Evolutionary conservation across 2,329 filamentous ascomycete species (phyloP), one percentile per base, ranked within the genome.

Genomic region (Sphaerulina vaccinii): DNA sequence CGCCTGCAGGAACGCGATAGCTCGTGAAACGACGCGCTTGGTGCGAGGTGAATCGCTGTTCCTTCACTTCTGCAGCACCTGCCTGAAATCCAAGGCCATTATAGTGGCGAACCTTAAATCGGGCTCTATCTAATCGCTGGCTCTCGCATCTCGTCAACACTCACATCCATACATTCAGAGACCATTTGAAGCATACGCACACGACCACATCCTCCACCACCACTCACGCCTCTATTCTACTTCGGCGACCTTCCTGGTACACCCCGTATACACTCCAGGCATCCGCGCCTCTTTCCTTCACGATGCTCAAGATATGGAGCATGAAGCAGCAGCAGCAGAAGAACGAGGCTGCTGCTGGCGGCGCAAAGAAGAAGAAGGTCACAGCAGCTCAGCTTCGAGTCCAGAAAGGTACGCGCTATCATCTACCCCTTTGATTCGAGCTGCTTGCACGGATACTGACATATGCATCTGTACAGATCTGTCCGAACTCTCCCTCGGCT

Each of bases 301-400:
- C 78, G 69, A 97, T 97, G 93, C 81, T 96, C 80, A 97, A 97
- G 79, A 96, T 97, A 79, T 97, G 92, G 93, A 95, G 90, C 66
- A 96, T 97, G 92, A 73, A 67, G 74, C 93, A 96, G 75, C 88
- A 96, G 79, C 90, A 96, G 79, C 90, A 96, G 75, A 88, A 95
- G 75, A 91, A 89, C 66, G 89, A 91, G 62, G 89, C 91, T 66
- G 90, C 88, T 52, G 85, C 83, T 38, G 82, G 85, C 16, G 60
- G 59, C 13, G 82, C 84, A 49, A 96, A 90, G 78, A 97, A 96
- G 82, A 97, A 96, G 83, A 97, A 96, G 79, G 91, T 99, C 60
- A 97, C 93, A 18, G 90, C 93, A 15, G 93, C 93, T 49, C 91
- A 97, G 75, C 77, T 97, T 58, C 87, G 93, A 55, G 90, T 96